Evolutionary conservation across 2,329 filamentous ascomycete species (phyloP), one percentile per base, ranked within the genome.

Genomic region (Pestalotiopsis sp.): DNA sequence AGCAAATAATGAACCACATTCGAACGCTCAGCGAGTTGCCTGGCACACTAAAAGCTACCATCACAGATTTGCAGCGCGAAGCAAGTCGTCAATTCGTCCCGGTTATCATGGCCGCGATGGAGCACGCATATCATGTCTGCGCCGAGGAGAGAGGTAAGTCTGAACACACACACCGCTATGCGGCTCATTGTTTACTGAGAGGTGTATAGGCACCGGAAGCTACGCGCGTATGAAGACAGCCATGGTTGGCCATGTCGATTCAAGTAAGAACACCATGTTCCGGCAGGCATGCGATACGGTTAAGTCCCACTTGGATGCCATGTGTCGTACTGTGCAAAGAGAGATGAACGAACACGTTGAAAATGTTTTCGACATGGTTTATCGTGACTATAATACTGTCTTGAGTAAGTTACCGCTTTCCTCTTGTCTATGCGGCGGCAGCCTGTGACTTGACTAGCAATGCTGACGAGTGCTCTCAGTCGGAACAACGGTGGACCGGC

Each of bases 181-280:
- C 11, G 41, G 20, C 4, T 58, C 12, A 13, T 31, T 31, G 31
- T 23, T 6, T 58, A 23, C 55, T 58, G 4, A 58, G n/a, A 17
- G 7, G 25, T 23, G 12, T 14, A 23, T 23, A 58, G 55, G 55
- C 14, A n/a, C 20, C 12, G 55, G 55, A 12, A 58, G 55, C 25
- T 66, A 58, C n/a, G 55, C 52, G 5, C 81, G 87, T 2, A 90
- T 90, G 85, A 89, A 88, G 70, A 68, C 62, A 0, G 70, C 78
- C 31, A 88, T 90, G 85, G 67, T 67, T 0, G 57, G 71, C 0
- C 81, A 88, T 66, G 81, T 90, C 1, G 75, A 81, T 0, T 49
- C 63, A 0, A 65, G 75, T 3, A 81, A 83, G 2, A 69, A 78
- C 12, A 72, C 69, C 1, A 90, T 90, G 87, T 90, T 90, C 73